A percentile compares a stretch with the other conserved stretches of the same genome.
Evolutionary conservation across 257 asterid species (phyloP).

Genomic region (Petunia secreta): DNA sequence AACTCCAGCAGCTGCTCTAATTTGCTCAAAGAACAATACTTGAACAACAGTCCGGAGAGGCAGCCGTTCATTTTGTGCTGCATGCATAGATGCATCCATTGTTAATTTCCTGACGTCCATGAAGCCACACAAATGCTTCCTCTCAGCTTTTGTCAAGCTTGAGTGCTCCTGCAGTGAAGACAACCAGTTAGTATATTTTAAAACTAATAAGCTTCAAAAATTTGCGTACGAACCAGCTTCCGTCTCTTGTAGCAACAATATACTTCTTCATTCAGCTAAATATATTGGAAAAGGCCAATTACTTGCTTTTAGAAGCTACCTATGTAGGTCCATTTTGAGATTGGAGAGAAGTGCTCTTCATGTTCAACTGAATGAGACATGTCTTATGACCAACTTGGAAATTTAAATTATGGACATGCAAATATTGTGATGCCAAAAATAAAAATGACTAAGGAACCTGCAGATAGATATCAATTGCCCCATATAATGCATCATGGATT

Average conservation of each 20-base stretch:
- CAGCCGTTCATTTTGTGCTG: slow-evolving; percentile 85
- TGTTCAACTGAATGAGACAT: neutral
- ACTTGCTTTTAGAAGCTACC: neutral
- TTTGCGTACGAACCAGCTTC: neutral
- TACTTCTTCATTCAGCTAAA: neutral
- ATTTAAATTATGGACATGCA: neutral
- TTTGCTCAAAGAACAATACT: slow-evolving; percentile 78
- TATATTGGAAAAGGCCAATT: neutral
- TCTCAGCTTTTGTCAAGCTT: slow-evolving; percentile 64
- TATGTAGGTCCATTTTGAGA: neutral
- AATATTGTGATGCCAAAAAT: neutral
- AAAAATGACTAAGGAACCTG: slow-evolving; percentile 44
- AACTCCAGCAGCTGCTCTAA: slow-evolving; percentile 55
- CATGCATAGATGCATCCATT: slow-evolving; percentile 73
- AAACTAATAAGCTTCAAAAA: neutral
- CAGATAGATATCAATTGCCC: slow-evolving; percentile 73
- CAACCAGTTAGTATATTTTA: neutral
- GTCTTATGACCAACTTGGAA: neutral
- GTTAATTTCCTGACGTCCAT: slow-evolving; percentile 78
- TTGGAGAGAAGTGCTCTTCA: neutral
- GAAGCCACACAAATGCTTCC: slow-evolving; percentile 69
- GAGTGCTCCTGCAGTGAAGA: slow-evolving; percentile 58
- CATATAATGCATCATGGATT: slow-evolving; percentile 73
- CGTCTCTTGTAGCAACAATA: neutral
- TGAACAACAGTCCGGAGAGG: slow-evolving; percentile 88